These are phyloP conservation scores for Pseudogymnoascus verrucosus DNA, from an alignment of 2,329 filamentous ascomycete species.

Conservation along the genomic window DNA sequence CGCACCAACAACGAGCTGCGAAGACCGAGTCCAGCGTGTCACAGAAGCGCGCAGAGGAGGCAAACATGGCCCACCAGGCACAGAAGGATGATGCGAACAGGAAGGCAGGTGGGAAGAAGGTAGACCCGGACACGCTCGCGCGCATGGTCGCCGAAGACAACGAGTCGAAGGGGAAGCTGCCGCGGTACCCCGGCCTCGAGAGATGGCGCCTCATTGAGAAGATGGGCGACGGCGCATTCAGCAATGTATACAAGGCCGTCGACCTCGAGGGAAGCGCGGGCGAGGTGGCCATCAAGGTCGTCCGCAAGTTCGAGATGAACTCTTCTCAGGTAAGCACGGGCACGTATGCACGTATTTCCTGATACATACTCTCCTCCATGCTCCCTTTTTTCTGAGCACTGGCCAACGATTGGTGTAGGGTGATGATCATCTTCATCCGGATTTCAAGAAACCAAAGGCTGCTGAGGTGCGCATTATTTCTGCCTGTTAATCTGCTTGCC, in stretches of 20 bases:
- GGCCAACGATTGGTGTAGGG: constrained; percentile 63
- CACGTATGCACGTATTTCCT: constrained; percentile 20
- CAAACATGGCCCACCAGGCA: constrained; percentile 44
- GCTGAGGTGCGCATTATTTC: constrained; percentile 75
- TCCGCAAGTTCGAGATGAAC: constrained; percentile 99
- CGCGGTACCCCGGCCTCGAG: constrained; percentile 75
- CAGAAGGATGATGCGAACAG: constrained; percentile 49
- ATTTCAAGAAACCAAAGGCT: constrained; percentile 92
- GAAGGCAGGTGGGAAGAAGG: constrained; percentile 29
- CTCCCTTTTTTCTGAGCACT: constrained; percentile 26
- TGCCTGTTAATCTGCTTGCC: constrained; percentile 25
- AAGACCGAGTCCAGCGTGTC: constrained; percentile 52
- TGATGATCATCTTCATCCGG: constrained; percentile 87
- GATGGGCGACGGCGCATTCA: constrained; percentile 99
- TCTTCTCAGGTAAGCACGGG: constrained; percentile 80
- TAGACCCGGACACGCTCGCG: constrained; percentile 64
- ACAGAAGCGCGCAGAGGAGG: constrained; percentile 30
- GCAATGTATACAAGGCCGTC: constrained; percentile 88
- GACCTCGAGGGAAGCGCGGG: constrained; percentile 63
- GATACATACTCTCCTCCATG: constrained; percentile 25
- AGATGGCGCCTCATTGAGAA: constrained; percentile 84
- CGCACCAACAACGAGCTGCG: constrained; percentile 48
- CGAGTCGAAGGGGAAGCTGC: constrained; percentile 75
- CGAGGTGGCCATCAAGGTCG: constrained; percentile 95
- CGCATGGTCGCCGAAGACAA: constrained; percentile 89